These are phyloP conservation scores for Diaporthe destruens DNA, from an alignment of 2,329 filamentous ascomycete species.

Conservation along the genomic window DNA sequence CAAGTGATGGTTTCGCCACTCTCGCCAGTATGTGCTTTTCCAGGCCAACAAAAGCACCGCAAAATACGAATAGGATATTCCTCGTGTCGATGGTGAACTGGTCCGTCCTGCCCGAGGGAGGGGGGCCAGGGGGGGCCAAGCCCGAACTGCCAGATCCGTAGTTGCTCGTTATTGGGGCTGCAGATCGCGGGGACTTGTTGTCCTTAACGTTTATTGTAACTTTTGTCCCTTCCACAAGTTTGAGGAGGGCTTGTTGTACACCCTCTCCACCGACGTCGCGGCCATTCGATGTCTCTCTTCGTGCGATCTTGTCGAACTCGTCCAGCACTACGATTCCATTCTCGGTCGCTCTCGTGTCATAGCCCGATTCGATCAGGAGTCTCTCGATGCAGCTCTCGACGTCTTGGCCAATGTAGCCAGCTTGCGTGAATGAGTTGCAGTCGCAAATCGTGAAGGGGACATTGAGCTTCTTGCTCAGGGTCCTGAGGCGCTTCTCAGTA, in stretches of 20 bases:
- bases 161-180: conserved; percentile 65
- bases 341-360: conserved; percentile 86
- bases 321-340: conserved; percentile 95
- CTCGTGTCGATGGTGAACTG: conserved; percentile 87
- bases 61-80: conserved; percentile 97
- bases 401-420: conserved; percentile 97
- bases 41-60: conserved; percentile 92
- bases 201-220: conserved; percentile 92
- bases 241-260: conserved; percentile 94
- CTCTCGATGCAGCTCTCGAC: conserved; percentile 96
- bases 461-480: conserved; percentile 90
- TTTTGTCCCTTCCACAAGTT: conserved; percentile 96
- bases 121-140: conserved; percentile 59
- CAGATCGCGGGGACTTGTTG: conserved; percentile 70
- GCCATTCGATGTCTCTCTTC: conserved; percentile 86
- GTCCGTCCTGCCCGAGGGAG: conserved; percentile 66
- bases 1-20: conserved; percentile 87
- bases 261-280: conserved; percentile 97
- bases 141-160: conserved; percentile 62
- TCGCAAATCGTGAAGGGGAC: conserved; percentile 96
- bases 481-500: conserved; percentile 64
- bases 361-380: conserved; percentile 89
- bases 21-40: conserved; percentile 89
- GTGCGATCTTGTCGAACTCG: conserved; percentile 97
- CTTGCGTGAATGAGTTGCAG: conserved; percentile 95